phyloP scores from a whole-genome alignment of 2,329 filamentous ascomycete species.

The Pestalotiopsis sp. region DNA sequence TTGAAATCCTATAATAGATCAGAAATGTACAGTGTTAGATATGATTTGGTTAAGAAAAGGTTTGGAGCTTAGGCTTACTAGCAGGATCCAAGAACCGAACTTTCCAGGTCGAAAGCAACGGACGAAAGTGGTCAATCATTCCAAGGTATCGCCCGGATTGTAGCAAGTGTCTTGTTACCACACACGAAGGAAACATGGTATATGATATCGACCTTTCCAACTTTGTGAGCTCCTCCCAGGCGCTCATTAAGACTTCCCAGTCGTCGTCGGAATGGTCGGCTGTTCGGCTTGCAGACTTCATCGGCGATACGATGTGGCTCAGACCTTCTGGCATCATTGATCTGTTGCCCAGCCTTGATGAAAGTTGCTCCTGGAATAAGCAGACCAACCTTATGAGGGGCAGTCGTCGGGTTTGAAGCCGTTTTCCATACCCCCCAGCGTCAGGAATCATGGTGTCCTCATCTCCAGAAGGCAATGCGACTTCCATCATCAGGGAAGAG shows the following conservation, averaged over 20 bases:
- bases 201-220: background rate
- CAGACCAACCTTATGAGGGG: background rate
- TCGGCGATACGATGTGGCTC: background rate
- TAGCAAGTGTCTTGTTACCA: background rate
- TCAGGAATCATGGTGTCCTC: background rate
- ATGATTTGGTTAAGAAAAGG: background rate
- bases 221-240: background rate
- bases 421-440: background rate
- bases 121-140: background rate
- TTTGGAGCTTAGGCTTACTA: background rate
- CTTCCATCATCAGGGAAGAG: constrained; percentile 52
- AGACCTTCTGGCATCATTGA: background rate
- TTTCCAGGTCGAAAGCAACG: background rate
- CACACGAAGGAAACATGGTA: background rate
- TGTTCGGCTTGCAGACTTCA: background rate
- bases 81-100: background rate
- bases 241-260: background rate
- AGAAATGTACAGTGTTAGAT: background rate
- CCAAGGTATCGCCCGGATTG: background rate
- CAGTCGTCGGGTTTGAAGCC: background rate
- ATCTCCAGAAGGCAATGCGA: constrained; percentile 39
- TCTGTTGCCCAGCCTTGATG: background rate
- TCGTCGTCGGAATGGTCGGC: background rate
- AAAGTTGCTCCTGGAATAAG: background rate
- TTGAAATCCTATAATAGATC: background rate